Percentiles rank a stretch among this genome's conserved stretches.
Evolutionary conservation across 169 alveolate species (phyloP).

Genomic region (Amoebophrya sp.): DNA sequence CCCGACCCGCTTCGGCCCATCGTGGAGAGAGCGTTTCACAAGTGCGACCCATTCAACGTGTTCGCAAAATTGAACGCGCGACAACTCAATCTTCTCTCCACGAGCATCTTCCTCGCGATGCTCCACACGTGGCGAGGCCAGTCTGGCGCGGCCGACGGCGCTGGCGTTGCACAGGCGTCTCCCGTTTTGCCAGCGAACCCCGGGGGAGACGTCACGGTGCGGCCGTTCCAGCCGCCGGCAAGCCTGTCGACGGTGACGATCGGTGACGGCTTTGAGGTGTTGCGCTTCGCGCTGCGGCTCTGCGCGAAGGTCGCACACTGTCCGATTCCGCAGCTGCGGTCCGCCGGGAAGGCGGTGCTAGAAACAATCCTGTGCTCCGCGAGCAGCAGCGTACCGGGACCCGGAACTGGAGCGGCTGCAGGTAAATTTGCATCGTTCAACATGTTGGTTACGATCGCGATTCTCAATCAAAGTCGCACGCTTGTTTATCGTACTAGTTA

Average conservation of each 20-base stretch:
- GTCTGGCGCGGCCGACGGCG: too few species aligned
- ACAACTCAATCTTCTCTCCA: neutral
- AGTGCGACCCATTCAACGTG: slow-evolving; percentile 22
- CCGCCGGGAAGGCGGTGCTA: neutral
- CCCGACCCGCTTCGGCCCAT: neutral
- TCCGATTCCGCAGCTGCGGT: neutral
- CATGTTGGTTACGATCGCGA: too few species aligned
- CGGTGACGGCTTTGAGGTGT: slow-evolving; percentile 17
- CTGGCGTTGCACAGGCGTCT: too few species aligned
- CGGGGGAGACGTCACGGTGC: too few species aligned
- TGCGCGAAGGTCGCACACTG: neutral
- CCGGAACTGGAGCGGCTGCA: neutral
- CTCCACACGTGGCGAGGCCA: neutral
- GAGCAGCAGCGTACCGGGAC: neutral
- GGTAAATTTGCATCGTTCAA: neutral
- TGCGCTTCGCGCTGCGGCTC: neutral
- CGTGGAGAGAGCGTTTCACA: neutral
- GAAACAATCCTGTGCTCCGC: neutral
- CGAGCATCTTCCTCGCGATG: slow-evolving; percentile 5
- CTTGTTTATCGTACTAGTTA: too few species aligned
- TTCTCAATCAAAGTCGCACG: too few species aligned
- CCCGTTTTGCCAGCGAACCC: too few species aligned
- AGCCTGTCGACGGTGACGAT: neutral
- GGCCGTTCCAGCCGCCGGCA: neutral
- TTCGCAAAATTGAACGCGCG: neutral